Base-by-base conservation (phyloP, 2,329 filamentous ascomycete species). In the Colletotrichum truncatum region DNA sequence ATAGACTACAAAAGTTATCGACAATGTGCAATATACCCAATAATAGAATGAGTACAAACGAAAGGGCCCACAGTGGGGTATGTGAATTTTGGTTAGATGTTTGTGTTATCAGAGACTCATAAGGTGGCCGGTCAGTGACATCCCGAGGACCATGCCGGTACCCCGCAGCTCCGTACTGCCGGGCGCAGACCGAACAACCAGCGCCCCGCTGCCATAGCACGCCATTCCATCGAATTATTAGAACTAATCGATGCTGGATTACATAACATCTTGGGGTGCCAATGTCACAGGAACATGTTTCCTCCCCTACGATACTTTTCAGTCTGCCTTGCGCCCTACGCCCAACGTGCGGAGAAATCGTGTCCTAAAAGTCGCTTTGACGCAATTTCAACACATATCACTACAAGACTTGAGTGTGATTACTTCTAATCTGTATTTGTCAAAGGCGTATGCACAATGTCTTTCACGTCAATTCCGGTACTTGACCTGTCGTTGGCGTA, bases 401-500 rank as follows among this genome's bases (percentile, higher is more conserved):
- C 18, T 16, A 26, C 36, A 28, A 38, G 10, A 16, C 14, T 43
- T 28, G 21, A 9, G 26, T 34, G 18, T 36, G 34, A 30, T 9
- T 21, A 28, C n/a, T 23, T 59, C 53, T 3, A 8, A 26, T 10
- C 23, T 4, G 5, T 10, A 18, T 39, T 28, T 34, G n/a, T n/a
- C n/a, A n/a, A n/a, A n/a, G n/a, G n/a, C 46, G 36, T 38, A 23
- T n/a, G 32, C 41, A 48, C 16, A 25, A 89, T 89, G 87, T 89
- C 89, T 1, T 97, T 97, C 80, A 89, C 87, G 2, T 85, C 87
- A 3, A 89, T 97, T 63, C 93, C 93, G 2, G 87, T 96, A 55
- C 84, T 97, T 34, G 92, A 95, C 74, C 85, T 97, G 65, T 87
- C 90, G 12, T 81, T 86, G 21, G 91, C 93, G 38, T 81, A 83